Evolutionary conservation across 1,139 yeast genomes (phyloP), one percentile per base, ranked within the genome.

Genomic region (Nakaseomyces nivariensis): DNA sequence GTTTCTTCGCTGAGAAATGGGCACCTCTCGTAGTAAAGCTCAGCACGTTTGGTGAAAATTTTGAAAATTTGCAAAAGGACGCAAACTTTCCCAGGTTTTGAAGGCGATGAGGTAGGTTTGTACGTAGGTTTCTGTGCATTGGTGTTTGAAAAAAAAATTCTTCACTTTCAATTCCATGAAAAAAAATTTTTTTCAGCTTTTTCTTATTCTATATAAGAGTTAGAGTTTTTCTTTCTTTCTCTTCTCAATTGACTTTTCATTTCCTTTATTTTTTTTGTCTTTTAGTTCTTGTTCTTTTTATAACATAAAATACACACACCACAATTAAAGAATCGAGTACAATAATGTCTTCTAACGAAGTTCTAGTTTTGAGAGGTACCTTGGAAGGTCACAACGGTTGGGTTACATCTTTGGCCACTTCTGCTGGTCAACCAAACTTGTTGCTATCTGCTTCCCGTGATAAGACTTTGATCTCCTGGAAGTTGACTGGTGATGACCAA

Each of bases 291-390:
- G 33, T 41, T 7, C 26, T 13, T 11, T 41, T 27, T 27, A 13
- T 11, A 6, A 11, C 4, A 27, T 17, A 4, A 17, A 43, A 38
- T 49, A 37, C 10, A 34, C 37, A 43, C 42, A 29, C 44, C 32
- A 37, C 50, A 37, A 51, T 8, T 47, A 36, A 44, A 31, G 26
- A 26, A 44, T 41, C 38, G 38, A 36, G 38, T 36, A 36, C 25
- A 40, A 50, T 34, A 65, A 81, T 80, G 85, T 67, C 80, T 71
- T 58, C 64, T 59, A 60, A 61, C 76, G 97, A 90, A 86, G 95
- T 90, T 83, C 84, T 92, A 80, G 96, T 90, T 75, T 87, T 92
- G 76, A 90, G 97, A 84, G 97, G 97, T 75, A 87, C 97, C 82
- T 86, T 92, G 74, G 96, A 90, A 80, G 96, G 84, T 72, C 85